A percentile compares a stretch with the other conserved stretches of the same genome.
These are phyloP conservation scores for Coemansia sp. DNA, from an alignment of 192 early-diverging fungal genomes.

Conservation along the genomic window DNA sequence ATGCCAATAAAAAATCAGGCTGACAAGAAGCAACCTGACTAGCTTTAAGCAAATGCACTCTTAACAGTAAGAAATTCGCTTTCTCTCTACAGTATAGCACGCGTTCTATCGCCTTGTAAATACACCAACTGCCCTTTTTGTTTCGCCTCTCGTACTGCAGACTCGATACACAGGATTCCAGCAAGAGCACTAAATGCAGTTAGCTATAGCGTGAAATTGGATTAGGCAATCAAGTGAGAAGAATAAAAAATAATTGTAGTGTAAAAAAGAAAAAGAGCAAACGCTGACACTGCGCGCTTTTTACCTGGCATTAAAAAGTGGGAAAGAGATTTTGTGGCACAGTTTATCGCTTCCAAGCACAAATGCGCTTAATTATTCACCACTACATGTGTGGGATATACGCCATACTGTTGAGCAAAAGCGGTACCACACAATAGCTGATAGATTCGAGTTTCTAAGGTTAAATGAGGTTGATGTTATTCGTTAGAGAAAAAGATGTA, in stretches of 20 bases:
- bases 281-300: background rate
- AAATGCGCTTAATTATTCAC: too few relatives aligned
- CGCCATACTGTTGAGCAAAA: too few relatives aligned
- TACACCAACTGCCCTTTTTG: background rate
- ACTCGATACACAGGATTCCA: background rate
- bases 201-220: background rate
- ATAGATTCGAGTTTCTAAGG: too few relatives aligned
- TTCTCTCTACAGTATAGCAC: background rate
- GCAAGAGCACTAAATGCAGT: background rate
- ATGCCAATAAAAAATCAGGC: background rate
- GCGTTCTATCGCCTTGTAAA: background rate
- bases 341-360: too few relatives aligned
- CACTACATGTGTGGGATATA: too few relatives aligned
- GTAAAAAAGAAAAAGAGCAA: background rate
- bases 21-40: background rate
- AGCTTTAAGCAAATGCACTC: slow-evolving; percentile 1
- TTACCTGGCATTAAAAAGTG: background rate
- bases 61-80: background rate
- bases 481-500: background rate
- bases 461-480: background rate
- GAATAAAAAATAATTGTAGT: background rate
- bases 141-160: background rate
- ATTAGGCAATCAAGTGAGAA: background rate
- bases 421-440: background rate
- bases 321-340: too few relatives aligned